Evolutionary conservation across 495 filamentous ascomycete genomes (phyloP).

Genomic region (Massariosphaeria phaeospora): DNA sequence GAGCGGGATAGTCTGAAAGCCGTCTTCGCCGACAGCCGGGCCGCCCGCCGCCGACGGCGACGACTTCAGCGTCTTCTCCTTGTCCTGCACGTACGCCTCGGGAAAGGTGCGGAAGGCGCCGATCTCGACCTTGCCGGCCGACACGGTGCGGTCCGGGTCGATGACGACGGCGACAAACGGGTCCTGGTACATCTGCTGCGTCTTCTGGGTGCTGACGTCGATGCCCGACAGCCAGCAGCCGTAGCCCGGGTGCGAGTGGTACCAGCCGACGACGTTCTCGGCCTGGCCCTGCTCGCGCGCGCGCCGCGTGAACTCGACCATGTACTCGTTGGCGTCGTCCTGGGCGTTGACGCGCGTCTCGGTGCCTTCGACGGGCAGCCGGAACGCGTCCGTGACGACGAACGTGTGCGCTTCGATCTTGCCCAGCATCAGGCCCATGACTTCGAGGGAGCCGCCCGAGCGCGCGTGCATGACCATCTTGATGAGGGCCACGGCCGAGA

Average conservation of each 20-base stretch:
- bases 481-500: slow-evolving; percentile 86
- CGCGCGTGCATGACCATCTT: slow-evolving; percentile 99
- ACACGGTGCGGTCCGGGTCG: slow-evolving; percentile 94
- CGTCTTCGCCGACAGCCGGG: slow-evolving; percentile 48
- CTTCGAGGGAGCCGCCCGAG: slow-evolving; percentile 81
- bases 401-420: slow-evolving; percentile 79
- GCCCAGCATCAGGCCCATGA: slow-evolving; percentile 99
- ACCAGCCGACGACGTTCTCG: slow-evolving; percentile 97
- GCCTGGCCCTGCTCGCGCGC: slow-evolving; percentile 66
- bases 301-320: slow-evolving; percentile 73
- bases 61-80: slow-evolving; percentile 40
- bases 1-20: slow-evolving; percentile 74
- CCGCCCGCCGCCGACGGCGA: slow-evolving; percentile 6
- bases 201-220: slow-evolving; percentile 81
- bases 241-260: slow-evolving; percentile 96
- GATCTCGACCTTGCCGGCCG: slow-evolving; percentile 92
- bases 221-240: slow-evolving; percentile 98
- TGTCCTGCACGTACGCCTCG: slow-evolving; percentile 51
- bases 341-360: slow-evolving; percentile 97
- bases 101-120: slow-evolving; percentile 94
- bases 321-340: slow-evolving; percentile 93
- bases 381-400: slow-evolving; percentile 90
- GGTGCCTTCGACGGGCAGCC: slow-evolving; percentile 93
- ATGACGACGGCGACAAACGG: slow-evolving; percentile 96
- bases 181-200: slow-evolving; percentile 76